Conservation (phyloP, 2,329 filamentous ascomycete genomes). For the Colletotrichum echinochloae region DNA sequence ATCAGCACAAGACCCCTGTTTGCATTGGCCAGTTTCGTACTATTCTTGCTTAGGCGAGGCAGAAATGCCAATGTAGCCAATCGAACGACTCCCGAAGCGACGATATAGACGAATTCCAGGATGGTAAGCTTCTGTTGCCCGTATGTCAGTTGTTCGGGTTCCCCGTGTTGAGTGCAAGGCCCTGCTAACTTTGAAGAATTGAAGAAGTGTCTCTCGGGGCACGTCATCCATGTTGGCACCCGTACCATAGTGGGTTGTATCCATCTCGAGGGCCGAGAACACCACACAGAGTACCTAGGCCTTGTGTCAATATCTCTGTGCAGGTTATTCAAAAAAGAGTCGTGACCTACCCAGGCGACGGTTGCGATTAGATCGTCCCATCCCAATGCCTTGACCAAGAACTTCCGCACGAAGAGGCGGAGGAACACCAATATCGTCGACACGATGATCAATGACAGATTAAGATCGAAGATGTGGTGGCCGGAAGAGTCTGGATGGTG, state of each 20-base stretch:
- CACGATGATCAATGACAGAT: slow-evolving; percentile 33
- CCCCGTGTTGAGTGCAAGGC: no score
- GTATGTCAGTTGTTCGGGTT: background rate
- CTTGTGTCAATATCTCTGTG: background rate
- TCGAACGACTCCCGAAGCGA: slow-evolving; percentile 48
- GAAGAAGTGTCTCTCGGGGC: slow-evolving; percentile 10
- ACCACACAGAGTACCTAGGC: slow-evolving; percentile 20
- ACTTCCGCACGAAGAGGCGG: slow-evolving; percentile 24
- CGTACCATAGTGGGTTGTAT: slow-evolving; percentile 32
- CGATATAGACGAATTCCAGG: slow-evolving; percentile 46
- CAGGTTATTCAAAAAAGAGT: no score
- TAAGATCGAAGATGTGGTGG: slow-evolving; percentile 34
- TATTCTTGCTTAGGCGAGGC: slow-evolving; percentile 50
- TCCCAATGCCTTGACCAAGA: slow-evolving; percentile 27
- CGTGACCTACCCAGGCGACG: slow-evolving; percentile 25
- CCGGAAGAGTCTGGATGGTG: slow-evolving; percentile 27
- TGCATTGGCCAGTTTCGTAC: slow-evolving; percentile 40
- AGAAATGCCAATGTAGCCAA: slow-evolving; percentile 52
- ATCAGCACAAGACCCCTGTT: background rate
- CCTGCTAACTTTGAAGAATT: slow-evolving; percentile 23
- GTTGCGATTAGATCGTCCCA: slow-evolving; percentile 34
- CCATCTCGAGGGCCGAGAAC: slow-evolving; percentile 34
- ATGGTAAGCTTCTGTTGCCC: slow-evolving; percentile 21
- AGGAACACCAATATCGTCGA: slow-evolving; percentile 27
- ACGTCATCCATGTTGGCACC: slow-evolving; percentile 30